Evolutionary conservation across 495 filamentous ascomycete species (phyloP), one percentile per base, ranked within the genome.

Genomic region (Barbatosphaeria neglecta): DNA sequence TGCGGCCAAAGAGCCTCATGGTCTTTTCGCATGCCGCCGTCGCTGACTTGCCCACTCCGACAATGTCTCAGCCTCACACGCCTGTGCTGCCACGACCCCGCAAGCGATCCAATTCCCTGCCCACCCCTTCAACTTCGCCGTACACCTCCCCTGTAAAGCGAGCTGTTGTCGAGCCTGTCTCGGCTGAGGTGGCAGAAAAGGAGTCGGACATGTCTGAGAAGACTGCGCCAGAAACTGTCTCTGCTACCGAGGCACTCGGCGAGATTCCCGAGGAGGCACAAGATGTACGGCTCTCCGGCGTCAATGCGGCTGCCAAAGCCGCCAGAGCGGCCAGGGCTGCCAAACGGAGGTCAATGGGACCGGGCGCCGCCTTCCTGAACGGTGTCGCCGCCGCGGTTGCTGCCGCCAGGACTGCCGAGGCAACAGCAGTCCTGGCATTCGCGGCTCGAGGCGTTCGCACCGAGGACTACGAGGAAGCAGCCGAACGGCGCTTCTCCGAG

Each of bases 1-100:
- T 39, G 41, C 75, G 82, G 15, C 82, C 81, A 16, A 80, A 76
- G 45, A 87, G 84, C 58, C 58, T 82, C 54, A 72, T 78, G 56
- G 58, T 80, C 28, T 68, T 78, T 15, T 46, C 54, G 13, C 40
- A 38, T 3, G 22, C 22, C 6, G 35, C 13, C 2, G 18, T 41
- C 4, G 16, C 33, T 17, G 46, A 51, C 7, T 52, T 58, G 6
- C 55, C 61, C 4, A 67, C 58, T 18, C 67, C 65, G 6, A 60
- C 58, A 4, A 55, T 57, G 8, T 67, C 68, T 16, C 60, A 52
- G 25, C 56, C 52, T 13, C 42, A 52, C 3, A 47, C 51, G 3
- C 52, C 55, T 22, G 41, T 50, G 40, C 41, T 59, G 16, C 47
- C 60, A 22, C 19, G 20, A 41, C 54, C 61, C 17, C 66, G 78